Base-by-base conservation (phyloP, 108 stramenopile genomes). In the Nitzschia sp. region DNA sequence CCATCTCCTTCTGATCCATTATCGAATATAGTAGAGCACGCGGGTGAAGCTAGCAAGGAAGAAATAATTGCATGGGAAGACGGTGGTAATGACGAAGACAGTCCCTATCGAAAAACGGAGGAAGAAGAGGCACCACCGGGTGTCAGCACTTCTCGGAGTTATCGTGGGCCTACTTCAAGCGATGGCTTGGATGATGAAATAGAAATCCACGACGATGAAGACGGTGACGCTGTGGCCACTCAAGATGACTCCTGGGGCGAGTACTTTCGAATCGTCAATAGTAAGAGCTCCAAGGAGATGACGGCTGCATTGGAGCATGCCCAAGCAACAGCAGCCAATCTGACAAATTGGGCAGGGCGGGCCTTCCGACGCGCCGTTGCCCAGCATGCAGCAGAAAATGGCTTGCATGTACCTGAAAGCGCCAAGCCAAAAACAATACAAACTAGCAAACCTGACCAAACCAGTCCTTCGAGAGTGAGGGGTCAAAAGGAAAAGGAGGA, bases 281-380 rank as follows among this genome's bases (percentile, higher is more conserved):
- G 41, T 17, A 34, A 38, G 25, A 52, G 48, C 19, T 52, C 55
- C 41, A 28, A 61, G 19, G 64, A 80, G 19, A 75, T 73, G n/a
- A 62, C 62, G 8, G 83, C 72, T 27, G 96, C 93, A 2, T 65
- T 97, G 48, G 50, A 81, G 28, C 85, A 84, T 33, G 95, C 96
- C 3, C 82, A 93, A 55, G 84, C 74, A 21, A 95, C 93, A 19
- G 97, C 97, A 6, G 64, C 87, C 0, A 78, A 78, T 52, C 66
- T 98, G 25, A 92, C 96, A 16, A 75, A 83, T 58, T 98, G 97
- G 97, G 97, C 97, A 16, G 97, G 92, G 1, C 67, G 88, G 38
- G 96, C 91, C 9, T 87, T 98, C 46, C 92, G 91, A 35, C 76
- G 90, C 29, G 96, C 96, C 13, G 80, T 97, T 34, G 77, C 82